Evolutionary conservation across 805 yeast genomes (phyloP), one percentile per base, ranked within the genome.

Genomic region (Metschnikowia cubensis): DNA sequence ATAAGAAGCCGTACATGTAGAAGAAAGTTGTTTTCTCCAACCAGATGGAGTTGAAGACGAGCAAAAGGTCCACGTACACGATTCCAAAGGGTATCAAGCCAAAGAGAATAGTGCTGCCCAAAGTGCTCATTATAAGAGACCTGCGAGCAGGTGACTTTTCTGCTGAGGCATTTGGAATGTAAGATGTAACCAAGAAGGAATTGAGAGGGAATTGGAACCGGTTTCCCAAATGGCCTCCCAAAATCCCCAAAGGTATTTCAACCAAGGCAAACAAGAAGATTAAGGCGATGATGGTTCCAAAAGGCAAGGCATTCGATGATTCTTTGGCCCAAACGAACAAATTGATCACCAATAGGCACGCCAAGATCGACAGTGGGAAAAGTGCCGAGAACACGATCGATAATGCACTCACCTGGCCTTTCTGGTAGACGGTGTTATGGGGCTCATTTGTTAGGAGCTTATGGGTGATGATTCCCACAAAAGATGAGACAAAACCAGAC

Each of bases 41-140:
- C 92, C 96, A 88, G 10, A 88, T 72, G 1, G 91, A 81, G 63
- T 87, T 82, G 70, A 86, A 83, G 29, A 88, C 76, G 64, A 83
- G 85, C 49, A 82, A 68, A 51, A 89, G 70, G 61, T 89, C 96
- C 49, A 87, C 89, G 61, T 84, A 85, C n/a, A 87, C 83, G 11
- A 89, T 82, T 15, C 85, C 83, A 62, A 88, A 89, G 34, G 96
- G 96, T 44, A 87, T 75, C 18, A 84, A 45, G 2, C 96, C 96
- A 58, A 85, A 84, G 0, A 78, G 69, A 1, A 76, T 54, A 8
- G 74, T 66, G 51, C 69, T 65, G 11, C 58, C 44, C 38, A 66
- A 15, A 3, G 69, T 65, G 40, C 53, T 55, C 45, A 56, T 52
- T 20, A 63, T 44, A 14, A 68, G 35, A 57, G 66, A 61, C 6